Evolutionary conservation across 345 rosid species (phyloP), one percentile per base, ranked within the genome.

Genomic region (Eucalyptus sideroxylon): DNA sequence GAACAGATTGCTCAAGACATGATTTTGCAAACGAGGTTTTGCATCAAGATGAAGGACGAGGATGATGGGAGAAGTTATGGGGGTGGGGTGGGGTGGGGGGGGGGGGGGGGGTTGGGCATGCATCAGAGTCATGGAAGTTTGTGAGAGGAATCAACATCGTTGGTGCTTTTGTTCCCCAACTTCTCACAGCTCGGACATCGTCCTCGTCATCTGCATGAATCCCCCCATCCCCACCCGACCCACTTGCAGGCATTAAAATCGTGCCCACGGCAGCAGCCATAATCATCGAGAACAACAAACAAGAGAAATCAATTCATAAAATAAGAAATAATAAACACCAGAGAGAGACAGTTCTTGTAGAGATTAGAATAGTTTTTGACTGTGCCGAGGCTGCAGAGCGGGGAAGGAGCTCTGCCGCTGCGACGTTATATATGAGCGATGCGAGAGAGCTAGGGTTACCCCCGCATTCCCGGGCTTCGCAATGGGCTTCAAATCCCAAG

Each of bases 61-160:
- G 59, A 19, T 19, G 56, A 2, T 53, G 59, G 59, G 59, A 53
- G 23, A 11, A 42, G 80, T 59, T 26, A 34, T 6, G 4, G 15
- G 47, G 42, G 42, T 40, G 42, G 42, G 42, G 42, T 40, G 42
- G 42, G 42, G 42, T 5, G 42, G 42, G 42, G 42, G 42, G 42
- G 42, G 6, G 40, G 40, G 40, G 42, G 42, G 42, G 51, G 30
- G 83, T 7, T 21, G 69, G 16, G 16, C 31, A 27, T 60, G 93
- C 93, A 93, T 93, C 95, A 94, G 94, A 93, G 95, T 94, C 94
- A 93, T 94, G 94, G 95, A 93, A 94, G 95, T 93, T 91, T 87
- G 92, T 87, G 91, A 65, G 50, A 62, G 31, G 55, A 47, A 59
- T 40, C 80, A 30, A 87, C 89, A 87, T 47, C 81, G 27, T 42